Evolutionary conservation across 352 stramenopile genomes (phyloP).

Genomic region (Phytophthora constricta): DNA sequence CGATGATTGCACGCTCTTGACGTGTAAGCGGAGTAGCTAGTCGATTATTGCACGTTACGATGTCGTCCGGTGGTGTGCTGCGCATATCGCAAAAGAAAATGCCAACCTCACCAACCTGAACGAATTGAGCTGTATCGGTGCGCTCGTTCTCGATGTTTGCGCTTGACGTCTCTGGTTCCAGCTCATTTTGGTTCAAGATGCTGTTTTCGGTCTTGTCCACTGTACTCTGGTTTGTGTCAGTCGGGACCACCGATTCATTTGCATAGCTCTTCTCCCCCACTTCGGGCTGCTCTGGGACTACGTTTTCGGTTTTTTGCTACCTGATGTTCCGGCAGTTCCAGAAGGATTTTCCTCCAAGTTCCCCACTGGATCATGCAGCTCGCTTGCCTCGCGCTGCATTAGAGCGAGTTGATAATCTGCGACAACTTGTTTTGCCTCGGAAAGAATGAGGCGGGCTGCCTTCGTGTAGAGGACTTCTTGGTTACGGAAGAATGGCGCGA

Average conservation of each 20-base stretch:
- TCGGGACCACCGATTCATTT: not conserved
- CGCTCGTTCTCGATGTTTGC: not conserved
- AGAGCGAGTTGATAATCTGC: slow-evolving; percentile 63
- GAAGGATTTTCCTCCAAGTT: not conserved
- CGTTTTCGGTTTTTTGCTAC: not conserved
- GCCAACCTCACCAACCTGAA: slow-evolving; percentile 54
- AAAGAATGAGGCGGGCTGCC: slow-evolving; percentile 48
- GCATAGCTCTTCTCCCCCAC: not conserved
- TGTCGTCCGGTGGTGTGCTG: slow-evolving; percentile 31
- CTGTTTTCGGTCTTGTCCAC: not conserved
- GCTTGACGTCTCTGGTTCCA: not conserved
- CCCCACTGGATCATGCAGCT: not conserved
- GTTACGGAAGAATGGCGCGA: slow-evolving; percentile 68
- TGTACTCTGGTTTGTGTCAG: not conserved
- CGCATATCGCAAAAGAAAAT: slow-evolving; percentile 78
- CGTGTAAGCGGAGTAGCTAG: slow-evolving; percentile 50
- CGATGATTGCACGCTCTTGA: slow-evolving; percentile 68
- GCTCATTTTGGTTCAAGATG: slow-evolving; percentile 9
- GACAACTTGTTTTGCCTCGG: slow-evolving; percentile 58
- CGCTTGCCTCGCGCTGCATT: too few species aligned
- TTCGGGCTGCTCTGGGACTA: not conserved
- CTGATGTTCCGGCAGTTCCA: not conserved
- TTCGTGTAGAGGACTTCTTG: slow-evolving; percentile 32
- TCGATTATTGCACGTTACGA: slow-evolving; percentile 74
- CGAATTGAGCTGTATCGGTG: slow-evolving; percentile 38